Conservation (phyloP, 371 early-diverging fungal genomes). For the Polyrhizophydium stewartii region DNA sequence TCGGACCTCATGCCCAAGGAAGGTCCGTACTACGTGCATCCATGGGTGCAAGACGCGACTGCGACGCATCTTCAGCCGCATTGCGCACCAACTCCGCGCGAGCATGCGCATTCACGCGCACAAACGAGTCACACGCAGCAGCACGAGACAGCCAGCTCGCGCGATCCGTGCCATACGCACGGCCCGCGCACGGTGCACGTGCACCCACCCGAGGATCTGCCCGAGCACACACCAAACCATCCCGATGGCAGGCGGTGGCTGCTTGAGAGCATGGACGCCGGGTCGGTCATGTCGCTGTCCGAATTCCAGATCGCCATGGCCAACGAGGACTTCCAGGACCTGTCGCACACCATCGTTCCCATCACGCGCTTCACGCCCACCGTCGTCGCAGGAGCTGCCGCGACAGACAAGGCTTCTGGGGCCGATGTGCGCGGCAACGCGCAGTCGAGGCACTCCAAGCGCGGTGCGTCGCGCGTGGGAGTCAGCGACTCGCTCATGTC, state of each 20-base stretch:
- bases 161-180: no score
- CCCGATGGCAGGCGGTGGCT: constrained; percentile 4
- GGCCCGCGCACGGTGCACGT: no score
- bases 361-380: background rate
- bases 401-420: no score
- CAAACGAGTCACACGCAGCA: background rate
- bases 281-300: constrained; percentile 1
- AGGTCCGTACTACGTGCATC: no score
- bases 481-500: no score
- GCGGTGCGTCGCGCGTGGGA: no score
- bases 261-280: constrained; percentile 1
- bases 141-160: background rate
- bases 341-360: background rate
- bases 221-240: background rate
- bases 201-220: background rate
- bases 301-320: background rate
- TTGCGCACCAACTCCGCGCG: background rate
- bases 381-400: no score
- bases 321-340: background rate
- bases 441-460: no score
- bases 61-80: constrained; percentile 1
- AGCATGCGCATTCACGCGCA: background rate
- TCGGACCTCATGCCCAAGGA: no score
- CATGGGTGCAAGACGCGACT: no score
- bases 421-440: no score